Evolutionary conservation across 768 basidiomycete genomes (phyloP).

Genomic region (Pisolithus microcarpus): DNA sequence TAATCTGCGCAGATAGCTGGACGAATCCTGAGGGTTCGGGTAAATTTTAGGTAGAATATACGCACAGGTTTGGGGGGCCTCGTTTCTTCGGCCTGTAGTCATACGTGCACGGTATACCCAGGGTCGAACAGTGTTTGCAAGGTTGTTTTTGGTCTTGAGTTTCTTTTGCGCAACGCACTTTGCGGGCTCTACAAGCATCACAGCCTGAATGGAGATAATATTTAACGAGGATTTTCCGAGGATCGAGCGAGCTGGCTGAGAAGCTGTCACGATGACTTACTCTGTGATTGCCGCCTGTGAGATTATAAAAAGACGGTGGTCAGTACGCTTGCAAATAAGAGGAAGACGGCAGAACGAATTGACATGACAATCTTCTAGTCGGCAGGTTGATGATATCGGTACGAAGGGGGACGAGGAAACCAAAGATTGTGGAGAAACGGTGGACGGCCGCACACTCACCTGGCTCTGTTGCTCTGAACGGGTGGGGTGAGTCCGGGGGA

Average conservation of each 20-base stretch:
- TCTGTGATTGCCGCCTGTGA: slow-evolving; percentile 77
- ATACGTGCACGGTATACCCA: slow-evolving; percentile 82
- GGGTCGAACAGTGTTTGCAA: slow-evolving; percentile 82
- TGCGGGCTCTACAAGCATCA: slow-evolving; percentile 80
- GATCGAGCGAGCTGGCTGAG: slow-evolving; percentile 12
- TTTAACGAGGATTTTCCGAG: slow-evolving; percentile 14
- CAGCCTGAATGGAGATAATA: slow-evolving; percentile 46
- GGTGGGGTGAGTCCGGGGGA: background rate
- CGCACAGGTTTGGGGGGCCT: slow-evolving; percentile 87
- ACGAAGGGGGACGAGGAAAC: background rate
- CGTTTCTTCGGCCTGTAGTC: slow-evolving; percentile 92
- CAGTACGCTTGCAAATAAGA: slow-evolving; percentile 15
- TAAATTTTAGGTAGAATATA: background rate
- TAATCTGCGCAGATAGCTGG: slow-evolving; percentile 69
- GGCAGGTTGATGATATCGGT: background rate
- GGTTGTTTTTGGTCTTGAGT: slow-evolving; percentile 68
- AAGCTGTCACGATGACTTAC: slow-evolving; percentile 35
- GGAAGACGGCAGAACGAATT: background rate
- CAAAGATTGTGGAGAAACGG: background rate
- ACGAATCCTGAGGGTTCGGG: background rate
- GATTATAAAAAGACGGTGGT: slow-evolving; percentile 23
- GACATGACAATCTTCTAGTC: background rate
- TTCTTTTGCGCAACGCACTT: slow-evolving; percentile 79
- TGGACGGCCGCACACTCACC: background rate
- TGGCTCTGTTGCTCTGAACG: background rate